Evolutionary conservation across 163 green algal species (phyloP).

Genomic region (Trebouxiophyceae sp.): DNA sequence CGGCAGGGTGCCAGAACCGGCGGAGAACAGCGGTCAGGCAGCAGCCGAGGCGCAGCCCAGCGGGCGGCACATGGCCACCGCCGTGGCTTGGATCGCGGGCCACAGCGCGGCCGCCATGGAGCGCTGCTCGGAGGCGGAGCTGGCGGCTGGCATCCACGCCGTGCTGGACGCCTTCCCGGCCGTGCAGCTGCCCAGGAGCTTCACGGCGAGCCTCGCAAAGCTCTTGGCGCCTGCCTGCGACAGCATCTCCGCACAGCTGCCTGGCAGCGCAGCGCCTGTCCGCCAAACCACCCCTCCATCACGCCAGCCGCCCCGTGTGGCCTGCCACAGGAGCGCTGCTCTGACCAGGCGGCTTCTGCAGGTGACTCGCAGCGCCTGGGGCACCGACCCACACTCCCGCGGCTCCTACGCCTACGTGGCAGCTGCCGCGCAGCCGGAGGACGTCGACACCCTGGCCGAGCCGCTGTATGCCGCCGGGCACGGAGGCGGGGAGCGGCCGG

Average conservation of each 20-base stretch:
- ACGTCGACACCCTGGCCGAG: slow-evolving; percentile 28
- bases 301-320: too few species aligned
- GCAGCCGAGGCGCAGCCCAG: too few species aligned
- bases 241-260: too few species aligned
- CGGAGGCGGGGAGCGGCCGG: not conserved
- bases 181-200: slow-evolving; percentile 19
- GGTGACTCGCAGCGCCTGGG: slow-evolving; percentile 32
- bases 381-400: slow-evolving; percentile 20
- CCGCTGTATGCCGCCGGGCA: slow-evolving; percentile 29
- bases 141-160: slow-evolving; percentile 3
- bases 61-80: too few species aligned
- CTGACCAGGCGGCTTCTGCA: too few species aligned
- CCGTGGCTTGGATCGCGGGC: slow-evolving; percentile 30
- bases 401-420: slow-evolving; percentile 51
- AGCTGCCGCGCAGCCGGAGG: slow-evolving; percentile 7
- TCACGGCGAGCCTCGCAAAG: slow-evolving; percentile 12
- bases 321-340: too few species aligned
- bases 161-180: slow-evolving; percentile 30
- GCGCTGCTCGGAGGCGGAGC: slow-evolving; percentile 9
- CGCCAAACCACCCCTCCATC: too few species aligned
- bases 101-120: slow-evolving; percentile 34
- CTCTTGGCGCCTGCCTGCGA: too few species aligned
- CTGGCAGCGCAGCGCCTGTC: too few species aligned
- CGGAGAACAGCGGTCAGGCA: too few species aligned
- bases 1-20: too few species aligned